Evolutionary conservation across 495 filamentous ascomycete species (phyloP).

Genomic region (Aspergillus leporis): DNA sequence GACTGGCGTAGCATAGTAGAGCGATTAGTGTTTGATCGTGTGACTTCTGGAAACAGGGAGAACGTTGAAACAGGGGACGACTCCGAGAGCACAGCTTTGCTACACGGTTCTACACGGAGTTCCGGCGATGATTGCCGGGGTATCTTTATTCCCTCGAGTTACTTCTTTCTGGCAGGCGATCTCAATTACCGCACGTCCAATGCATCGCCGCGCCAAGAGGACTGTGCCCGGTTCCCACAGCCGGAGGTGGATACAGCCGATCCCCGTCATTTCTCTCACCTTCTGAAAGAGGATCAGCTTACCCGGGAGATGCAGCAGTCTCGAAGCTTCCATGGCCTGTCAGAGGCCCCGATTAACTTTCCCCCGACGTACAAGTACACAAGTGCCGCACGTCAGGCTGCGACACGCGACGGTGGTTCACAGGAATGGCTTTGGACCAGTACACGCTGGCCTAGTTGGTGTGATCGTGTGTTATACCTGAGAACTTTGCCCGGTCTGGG

Average conservation of each 20-base stretch:
- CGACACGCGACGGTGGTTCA: slow-evolving; percentile 26
- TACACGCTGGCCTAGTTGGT: slow-evolving; percentile 91
- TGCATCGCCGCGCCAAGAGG: slow-evolving; percentile 52
- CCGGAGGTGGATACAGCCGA: slow-evolving; percentile 48
- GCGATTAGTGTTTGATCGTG: slow-evolving; percentile 65
- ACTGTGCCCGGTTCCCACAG: slow-evolving; percentile 60
- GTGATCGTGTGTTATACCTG: slow-evolving; percentile 83
- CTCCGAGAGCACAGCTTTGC: slow-evolving; percentile 42
- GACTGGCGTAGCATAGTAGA: slow-evolving; percentile 85
- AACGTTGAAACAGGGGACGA: slow-evolving; percentile 25
- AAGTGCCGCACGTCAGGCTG: slow-evolving; percentile 43
- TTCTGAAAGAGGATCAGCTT: slow-evolving; percentile 77
- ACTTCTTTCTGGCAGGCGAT: slow-evolving; percentile 86
- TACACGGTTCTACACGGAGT: slow-evolving; percentile 31
- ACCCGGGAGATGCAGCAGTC: slow-evolving; percentile 62
- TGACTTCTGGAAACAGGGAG: slow-evolving; percentile 9
- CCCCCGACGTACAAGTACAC: slow-evolving; percentile 91
- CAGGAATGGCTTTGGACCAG: slow-evolving; percentile 72
- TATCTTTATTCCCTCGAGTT: slow-evolving; percentile 72
- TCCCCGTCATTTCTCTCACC: slow-evolving; percentile 56
- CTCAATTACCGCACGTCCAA: slow-evolving; percentile 88
- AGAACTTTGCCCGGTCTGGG: slow-evolving; percentile 55
- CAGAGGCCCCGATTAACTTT: slow-evolving; percentile 73
- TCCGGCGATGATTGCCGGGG: slow-evolving; percentile 27
- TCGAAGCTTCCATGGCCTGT: slow-evolving; percentile 71